Evolutionary conservation across 192 early-diverging fungal genomes (phyloP).

Genomic region (Diversispora eburnea): DNA sequence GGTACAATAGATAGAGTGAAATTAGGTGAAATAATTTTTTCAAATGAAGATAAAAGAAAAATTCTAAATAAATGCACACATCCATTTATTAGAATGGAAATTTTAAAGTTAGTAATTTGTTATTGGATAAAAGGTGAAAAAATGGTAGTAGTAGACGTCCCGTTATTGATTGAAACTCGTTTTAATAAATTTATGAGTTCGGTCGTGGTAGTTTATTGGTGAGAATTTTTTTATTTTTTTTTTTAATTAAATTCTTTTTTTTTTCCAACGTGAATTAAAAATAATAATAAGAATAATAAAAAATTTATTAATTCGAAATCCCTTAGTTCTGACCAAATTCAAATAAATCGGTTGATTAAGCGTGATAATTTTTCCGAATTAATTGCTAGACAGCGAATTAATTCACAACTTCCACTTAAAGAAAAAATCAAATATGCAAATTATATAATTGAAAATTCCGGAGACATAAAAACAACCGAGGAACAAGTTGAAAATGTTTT

Average conservation of each 20-base stretch:
- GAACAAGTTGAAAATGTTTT: constrained; percentile 1
- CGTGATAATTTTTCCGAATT: constrained; percentile 68
- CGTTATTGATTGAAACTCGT: constrained; percentile 86
- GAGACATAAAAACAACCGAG: constrained; percentile 37
- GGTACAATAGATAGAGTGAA: constrained; percentile 67
- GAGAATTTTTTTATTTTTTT: constrained; percentile 16
- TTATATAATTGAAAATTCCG: constrained; percentile 83
- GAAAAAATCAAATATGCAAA: constrained; percentile 77
- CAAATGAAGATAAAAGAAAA: constrained; percentile 63
- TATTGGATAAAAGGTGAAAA: constrained; percentile 66
- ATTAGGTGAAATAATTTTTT: constrained; percentile 79
- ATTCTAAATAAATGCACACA: constrained; percentile 83
- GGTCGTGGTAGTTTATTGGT: constrained; percentile 83
- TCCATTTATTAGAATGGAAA: constrained; percentile 81
- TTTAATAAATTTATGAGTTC: constrained; percentile 67
- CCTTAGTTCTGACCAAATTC: constrained; percentile 63
- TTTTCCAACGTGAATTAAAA: neutral
- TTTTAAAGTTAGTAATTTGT: constrained; percentile 62
- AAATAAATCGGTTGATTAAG: constrained; percentile 67
- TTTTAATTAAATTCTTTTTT: constrained; percentile 2
- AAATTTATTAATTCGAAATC: neutral
- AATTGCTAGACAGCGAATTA: constrained; percentile 65
- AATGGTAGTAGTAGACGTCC: constrained; percentile 84
- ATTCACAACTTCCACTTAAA: constrained; percentile 78
- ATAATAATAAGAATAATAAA: neutral